Percentiles rank a stretch among this genome's conserved stretches.
Evolutionary conservation across 2,329 filamentous ascomycete species (phyloP).

Genomic region (Scedosporium minutisporum): DNA sequence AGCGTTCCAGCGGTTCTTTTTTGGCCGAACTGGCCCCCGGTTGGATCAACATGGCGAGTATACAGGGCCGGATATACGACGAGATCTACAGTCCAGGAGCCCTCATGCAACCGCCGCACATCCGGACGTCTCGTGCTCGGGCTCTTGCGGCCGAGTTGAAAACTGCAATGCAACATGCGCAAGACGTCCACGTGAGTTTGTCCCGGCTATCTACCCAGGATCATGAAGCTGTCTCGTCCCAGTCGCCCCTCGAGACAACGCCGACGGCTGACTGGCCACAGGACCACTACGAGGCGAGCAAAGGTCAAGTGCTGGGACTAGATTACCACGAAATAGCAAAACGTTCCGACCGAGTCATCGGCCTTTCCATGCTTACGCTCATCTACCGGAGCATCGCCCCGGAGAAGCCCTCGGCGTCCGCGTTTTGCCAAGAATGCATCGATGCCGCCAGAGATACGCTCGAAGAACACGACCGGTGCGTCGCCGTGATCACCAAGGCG

Average conservation of each 20-base stretch:
- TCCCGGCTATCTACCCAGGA: not conserved
- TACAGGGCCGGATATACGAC: slow-evolving; percentile 47
- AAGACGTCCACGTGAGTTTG: slow-evolving; percentile 10
- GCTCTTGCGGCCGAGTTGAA: slow-evolving; percentile 21
- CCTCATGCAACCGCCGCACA: slow-evolving; percentile 21
- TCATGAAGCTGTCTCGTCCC: not conserved
- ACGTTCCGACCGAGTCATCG: slow-evolving; percentile 28
- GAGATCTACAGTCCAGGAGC: slow-evolving; percentile 38
- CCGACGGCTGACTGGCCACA: not conserved
- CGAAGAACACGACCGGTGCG: slow-evolving; percentile 13
- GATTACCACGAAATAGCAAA: slow-evolving; percentile 10
- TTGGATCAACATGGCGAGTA: slow-evolving; percentile 41
- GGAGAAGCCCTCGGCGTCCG: slow-evolving; percentile 16
- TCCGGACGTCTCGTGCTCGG: slow-evolving; percentile 23
- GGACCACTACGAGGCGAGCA: slow-evolving; percentile 1
- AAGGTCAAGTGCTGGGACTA: slow-evolving; percentile 7
- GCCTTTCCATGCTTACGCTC: slow-evolving; percentile 29
- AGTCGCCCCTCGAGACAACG: not conserved
- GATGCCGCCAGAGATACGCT: slow-evolving; percentile 31
- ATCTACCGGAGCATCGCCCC: slow-evolving; percentile 31
- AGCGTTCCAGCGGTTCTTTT: slow-evolving; percentile 17
- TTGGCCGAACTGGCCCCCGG: slow-evolving; percentile 27
- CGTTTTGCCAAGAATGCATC: slow-evolving; percentile 32
- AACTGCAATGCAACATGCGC: slow-evolving; percentile 19
- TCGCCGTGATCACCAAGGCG: slow-evolving; percentile 5